These are phyloP conservation scores for Acrocalymma vagum DNA, from an alignment of 2,329 filamentous ascomycete species.

Conservation along the genomic window DNA sequence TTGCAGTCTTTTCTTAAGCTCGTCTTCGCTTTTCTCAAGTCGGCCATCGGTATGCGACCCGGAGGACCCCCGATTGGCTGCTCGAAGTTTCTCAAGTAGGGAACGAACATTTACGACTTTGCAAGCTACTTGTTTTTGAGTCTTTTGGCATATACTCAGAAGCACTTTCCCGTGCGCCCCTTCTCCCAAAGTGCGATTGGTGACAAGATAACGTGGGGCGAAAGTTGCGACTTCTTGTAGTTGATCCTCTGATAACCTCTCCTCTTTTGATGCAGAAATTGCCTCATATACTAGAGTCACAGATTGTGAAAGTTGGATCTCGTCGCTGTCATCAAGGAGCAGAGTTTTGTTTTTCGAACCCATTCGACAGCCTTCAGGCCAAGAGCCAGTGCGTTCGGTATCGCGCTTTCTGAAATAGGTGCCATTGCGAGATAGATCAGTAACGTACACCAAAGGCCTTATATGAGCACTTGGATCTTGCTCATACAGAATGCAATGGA, in stretches of 20 bases:
- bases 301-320: constrained; percentile 43
- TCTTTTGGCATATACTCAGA: constrained; percentile 61
- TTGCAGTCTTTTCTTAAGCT: constrained; percentile 29
- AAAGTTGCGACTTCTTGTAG: constrained; percentile 55
- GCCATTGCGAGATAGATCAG: constrained; percentile 56
- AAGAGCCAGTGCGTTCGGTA: constrained; percentile 25
- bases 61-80: constrained; percentile 1
- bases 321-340: constrained; percentile 55
- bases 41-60: constrained; percentile 12
- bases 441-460: constrained; percentile 57
- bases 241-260: constrained; percentile 29
- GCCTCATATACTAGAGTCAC: constrained; percentile 39
- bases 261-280: constrained; percentile 7
- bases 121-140: constrained; percentile 71
- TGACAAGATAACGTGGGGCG: constrained; percentile 58
- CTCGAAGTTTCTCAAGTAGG: constrained; percentile 19
- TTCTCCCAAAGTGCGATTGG: constrained; percentile 59
- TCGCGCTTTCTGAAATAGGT: constrained; percentile 46
- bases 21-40: constrained; percentile 2
- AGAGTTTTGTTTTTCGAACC: constrained; percentile 43
- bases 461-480: constrained; percentile 43
- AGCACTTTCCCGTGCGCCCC: constrained; percentile 65
- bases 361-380: constrained; percentile 39
- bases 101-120: constrained; percentile 67
- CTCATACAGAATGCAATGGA: constrained; percentile 58